A percentile compares a stretch with the other conserved stretches of the same genome.
Evolutionary conservation across 768 basidiomycete genomes (phyloP).

Genomic region (Panellus pusillus): DNA sequence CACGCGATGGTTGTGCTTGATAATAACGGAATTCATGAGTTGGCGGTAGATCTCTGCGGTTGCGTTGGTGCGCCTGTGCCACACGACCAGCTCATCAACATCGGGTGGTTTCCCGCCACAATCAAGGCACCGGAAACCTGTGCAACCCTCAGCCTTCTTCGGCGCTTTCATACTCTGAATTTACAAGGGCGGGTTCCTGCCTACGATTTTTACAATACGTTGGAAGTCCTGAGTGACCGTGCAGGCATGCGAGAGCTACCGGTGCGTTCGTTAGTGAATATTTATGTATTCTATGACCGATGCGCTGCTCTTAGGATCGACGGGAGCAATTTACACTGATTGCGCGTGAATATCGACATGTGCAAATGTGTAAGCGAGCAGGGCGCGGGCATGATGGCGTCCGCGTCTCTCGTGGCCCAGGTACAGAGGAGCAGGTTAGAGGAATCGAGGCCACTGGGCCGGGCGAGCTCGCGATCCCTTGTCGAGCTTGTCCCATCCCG

Average conservation of each 20-base stretch:
- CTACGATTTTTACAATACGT: slow-evolving; percentile 22
- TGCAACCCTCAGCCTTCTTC: slow-evolving; percentile 21
- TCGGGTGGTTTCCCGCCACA: slow-evolving; percentile 24
- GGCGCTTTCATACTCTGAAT: slow-evolving; percentile 22
- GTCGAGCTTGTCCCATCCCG: slow-evolving; percentile 18
- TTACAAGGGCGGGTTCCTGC: slow-evolving; percentile 17
- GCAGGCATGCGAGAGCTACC: not conserved
- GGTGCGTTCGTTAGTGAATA: slow-evolving; percentile 7
- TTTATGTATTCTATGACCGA: not conserved
- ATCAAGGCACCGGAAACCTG: slow-evolving; percentile 18
- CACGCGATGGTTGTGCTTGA: slow-evolving; percentile 22
- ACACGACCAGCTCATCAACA: slow-evolving; percentile 17
- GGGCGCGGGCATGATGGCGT: slow-evolving; percentile 7
- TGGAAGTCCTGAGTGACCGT: slow-evolving; percentile 4
- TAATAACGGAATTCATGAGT: slow-evolving; percentile 22
- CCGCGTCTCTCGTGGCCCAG: no score
- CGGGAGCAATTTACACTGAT: slow-evolving; percentile 7
- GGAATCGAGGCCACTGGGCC: not conserved
- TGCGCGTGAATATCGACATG: no score
- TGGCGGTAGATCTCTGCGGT: slow-evolving; percentile 22
- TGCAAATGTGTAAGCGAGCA: not conserved
- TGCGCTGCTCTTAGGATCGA: slow-evolving; percentile 8
- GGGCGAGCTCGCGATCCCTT: slow-evolving; percentile 5
- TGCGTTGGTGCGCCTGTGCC: not conserved
- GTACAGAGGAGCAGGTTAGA: not conserved